Evolutionary conservation across 148 eudicot genomes (phyloP).

Genomic region (Simmondsia chinensis): DNA sequence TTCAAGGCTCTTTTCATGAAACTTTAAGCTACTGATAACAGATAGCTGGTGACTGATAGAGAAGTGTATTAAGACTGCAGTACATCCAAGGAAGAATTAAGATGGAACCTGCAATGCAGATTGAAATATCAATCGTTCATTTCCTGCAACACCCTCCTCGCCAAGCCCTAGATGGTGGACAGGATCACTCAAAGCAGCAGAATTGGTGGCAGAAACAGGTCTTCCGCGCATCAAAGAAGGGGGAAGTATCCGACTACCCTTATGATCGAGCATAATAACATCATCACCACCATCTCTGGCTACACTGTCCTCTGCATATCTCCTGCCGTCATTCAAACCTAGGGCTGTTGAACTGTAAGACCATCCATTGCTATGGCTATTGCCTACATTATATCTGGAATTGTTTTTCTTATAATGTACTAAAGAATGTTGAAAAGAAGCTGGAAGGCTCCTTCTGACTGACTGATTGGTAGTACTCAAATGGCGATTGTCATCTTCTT

Average conservation of each 20-base stretch:
- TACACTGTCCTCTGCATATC: constrained; percentile 19
- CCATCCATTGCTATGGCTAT: constrained; percentile 31
- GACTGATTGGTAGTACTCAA: constrained; percentile 12
- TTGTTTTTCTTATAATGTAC: constrained; percentile 18
- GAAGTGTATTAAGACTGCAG: not conserved
- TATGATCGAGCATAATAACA: constrained; percentile 24
- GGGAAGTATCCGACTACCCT: constrained; percentile 56
- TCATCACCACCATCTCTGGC: constrained; percentile 25
- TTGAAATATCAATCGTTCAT: constrained; percentile 78
- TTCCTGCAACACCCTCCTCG: constrained; percentile 63
- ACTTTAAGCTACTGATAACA: not conserved
- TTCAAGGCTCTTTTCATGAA: too few relatives aligned
- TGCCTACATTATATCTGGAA: constrained; percentile 26
- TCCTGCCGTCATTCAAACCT: constrained; percentile 18
- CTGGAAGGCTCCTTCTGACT: constrained; percentile 53
- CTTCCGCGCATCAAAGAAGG: constrained; percentile 44
- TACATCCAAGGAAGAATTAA: not conserved
- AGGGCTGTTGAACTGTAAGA: constrained; percentile 20
- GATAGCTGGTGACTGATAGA: not conserved
- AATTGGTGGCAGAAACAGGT: constrained; percentile 24
- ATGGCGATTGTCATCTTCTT: constrained; percentile 2
- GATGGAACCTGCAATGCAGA: constrained; percentile 73
- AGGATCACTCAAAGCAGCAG: constrained; percentile 33
- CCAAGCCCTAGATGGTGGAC: constrained; percentile 30
- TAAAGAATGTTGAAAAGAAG: constrained; percentile 32